Evolutionary conservation across 1,284 basidiomycete species (phyloP), one percentile per base, ranked within the genome.

Genomic region (Austroboletus olivaceoglutinosus): DNA sequence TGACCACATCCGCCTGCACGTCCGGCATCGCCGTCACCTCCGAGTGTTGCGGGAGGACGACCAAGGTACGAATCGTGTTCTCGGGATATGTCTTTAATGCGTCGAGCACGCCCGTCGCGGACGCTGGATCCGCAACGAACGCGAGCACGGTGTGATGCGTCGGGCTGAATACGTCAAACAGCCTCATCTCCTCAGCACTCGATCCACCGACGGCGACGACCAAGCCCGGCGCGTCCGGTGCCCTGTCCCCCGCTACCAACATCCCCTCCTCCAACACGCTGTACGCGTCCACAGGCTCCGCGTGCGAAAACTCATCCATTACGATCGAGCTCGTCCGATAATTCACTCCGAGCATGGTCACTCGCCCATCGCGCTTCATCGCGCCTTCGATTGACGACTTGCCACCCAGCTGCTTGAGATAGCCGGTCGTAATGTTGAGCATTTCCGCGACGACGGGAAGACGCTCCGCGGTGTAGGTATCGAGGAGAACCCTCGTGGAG

Each of bases 401-500:
- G 0, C 27, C 4, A 7, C 18, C 34, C 1, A 47, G 5, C 1
- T 43, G 29, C 23, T 47, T 15, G 1, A 55, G 27, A 7, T 61
- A 23, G 2, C 46, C 38, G 0, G 58, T 66, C 13, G 62, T 61
- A 30, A 70, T 45, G 30, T 56, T 31, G 6, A 65, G 63, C 70
- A 76, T 75, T 41, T 71, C 65, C 0, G 68, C 64, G 30, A 75
- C 67, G 11, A 75, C 69, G 0, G 72, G 74, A 10, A 69, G 48
- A 18, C 72, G 74, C 41, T 74, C 74, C 4, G 56, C 22, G 16
- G 58, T 62, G 48, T 73, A 73, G 0, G 72, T 66, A 3, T 66
- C 58, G 2, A 76, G 64, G 16, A 76, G 62, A 2, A 60, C 54
- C 1, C 37, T 19, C 0, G 67, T 57, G 5, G 75, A 59, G 25